A percentile compares a stretch with the other conserved stretches of the same genome.
Conservation (phyloP, 306 rosid genomes). For the Myrica gale region DNA sequence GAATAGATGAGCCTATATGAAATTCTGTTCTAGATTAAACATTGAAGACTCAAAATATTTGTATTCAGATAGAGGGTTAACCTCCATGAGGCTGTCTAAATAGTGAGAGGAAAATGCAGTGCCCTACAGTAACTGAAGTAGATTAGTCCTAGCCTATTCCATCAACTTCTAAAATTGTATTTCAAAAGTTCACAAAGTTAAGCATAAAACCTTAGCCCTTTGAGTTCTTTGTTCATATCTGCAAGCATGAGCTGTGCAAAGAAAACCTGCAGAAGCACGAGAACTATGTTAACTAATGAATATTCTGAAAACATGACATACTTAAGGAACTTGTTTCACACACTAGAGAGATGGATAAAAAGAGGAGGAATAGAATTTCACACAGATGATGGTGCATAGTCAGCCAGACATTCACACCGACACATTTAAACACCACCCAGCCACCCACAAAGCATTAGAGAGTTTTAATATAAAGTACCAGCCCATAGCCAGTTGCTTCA, state of each 20-base stretch:
- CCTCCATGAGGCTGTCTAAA: conserved; percentile 23
- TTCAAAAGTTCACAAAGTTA: conserved; percentile 25
- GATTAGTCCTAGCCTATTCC: conserved; percentile 8
- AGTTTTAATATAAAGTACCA: conserved; percentile 60
- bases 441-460: conserved; percentile 21
- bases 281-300: conserved; percentile 22
- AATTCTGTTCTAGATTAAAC: conserved; percentile 3
- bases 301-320: conserved; percentile 15
- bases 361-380: background rate
- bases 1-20: conserved; percentile 5
- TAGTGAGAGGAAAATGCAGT: conserved; percentile 18
- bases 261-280: conserved; percentile 75
- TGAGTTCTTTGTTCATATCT: conserved; percentile 95
- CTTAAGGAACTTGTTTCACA: conserved; percentile 7
- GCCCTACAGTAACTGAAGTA: conserved; percentile 10
- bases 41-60: conserved; percentile 6
- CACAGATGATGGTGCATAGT: background rate
- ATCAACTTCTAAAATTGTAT: conserved; percentile 23
- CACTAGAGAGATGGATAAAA: background rate
- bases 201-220: conserved; percentile 83
- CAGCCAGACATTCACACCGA: conserved; percentile 15
- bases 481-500: conserved; percentile 99
- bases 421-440: conserved; percentile 21
- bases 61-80: conserved; percentile 6
- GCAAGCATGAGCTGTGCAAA: conserved; percentile 96